A percentile compares a stretch with the other conserved stretches of the same genome.
phyloP scores from a whole-genome alignment of 495 filamentous ascomycete species.

The Mycothermus thermophilus region DNA sequence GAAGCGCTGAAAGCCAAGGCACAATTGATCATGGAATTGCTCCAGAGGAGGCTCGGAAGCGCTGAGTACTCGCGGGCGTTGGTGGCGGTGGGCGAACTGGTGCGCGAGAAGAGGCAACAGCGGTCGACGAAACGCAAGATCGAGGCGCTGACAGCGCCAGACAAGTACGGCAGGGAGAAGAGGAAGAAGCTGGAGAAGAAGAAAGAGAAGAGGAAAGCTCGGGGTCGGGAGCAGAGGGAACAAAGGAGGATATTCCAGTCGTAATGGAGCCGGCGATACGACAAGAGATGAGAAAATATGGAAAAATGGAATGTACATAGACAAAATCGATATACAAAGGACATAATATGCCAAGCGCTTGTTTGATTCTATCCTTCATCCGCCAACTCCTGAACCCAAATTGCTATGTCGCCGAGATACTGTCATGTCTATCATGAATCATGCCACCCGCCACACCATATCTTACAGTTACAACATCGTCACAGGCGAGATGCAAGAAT shows the following conservation, averaged over 20 bases:
- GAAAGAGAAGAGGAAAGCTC: constrained; percentile 69
- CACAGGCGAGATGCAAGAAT: too few relatives aligned
- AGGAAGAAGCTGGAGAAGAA: constrained; percentile 73
- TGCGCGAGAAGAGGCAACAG: constrained; percentile 54
- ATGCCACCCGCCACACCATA: too few relatives aligned
- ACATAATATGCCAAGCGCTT: too few relatives aligned
- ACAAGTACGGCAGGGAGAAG: constrained; percentile 66
- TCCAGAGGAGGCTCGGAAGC: constrained; percentile 79
- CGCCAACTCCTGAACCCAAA: too few relatives aligned
- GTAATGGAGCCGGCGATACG: not conserved
- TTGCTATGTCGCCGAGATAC: too few relatives aligned
- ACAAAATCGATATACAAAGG: too few relatives aligned
- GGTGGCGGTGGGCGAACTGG: constrained; percentile 49
- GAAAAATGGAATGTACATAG: too few relatives aligned
- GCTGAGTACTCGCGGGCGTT: constrained; percentile 58
- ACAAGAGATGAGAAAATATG: too few relatives aligned
- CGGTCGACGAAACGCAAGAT: constrained; percentile 72
- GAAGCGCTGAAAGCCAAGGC: constrained; percentile 53
- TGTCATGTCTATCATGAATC: too few relatives aligned
- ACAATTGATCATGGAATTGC: constrained; percentile 53
- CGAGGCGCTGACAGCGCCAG: constrained; percentile 68
- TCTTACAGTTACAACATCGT: too few relatives aligned
- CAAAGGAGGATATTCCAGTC: constrained; percentile 32
- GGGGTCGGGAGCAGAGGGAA: constrained; percentile 51
- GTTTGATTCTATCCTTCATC: too few relatives aligned